Base-by-base conservation (phyloP, 1,284 basidiomycete species). In the Apiotrichum brassicae region DNA sequence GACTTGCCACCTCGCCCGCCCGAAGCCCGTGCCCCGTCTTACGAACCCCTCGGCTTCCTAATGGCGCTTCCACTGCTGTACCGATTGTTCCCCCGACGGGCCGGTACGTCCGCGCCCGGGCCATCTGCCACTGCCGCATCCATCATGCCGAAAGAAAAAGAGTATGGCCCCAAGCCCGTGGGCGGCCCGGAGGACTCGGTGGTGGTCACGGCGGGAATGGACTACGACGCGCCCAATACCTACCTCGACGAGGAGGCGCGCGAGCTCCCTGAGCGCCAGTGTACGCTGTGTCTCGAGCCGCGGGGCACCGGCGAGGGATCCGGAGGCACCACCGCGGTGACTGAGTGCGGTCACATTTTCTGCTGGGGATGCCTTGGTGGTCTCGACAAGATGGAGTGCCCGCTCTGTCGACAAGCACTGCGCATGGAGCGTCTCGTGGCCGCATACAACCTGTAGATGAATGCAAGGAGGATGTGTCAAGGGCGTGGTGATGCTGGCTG, bases 361-460 rank as follows among this genome's bases (percentile, higher is more conserved):
- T 93, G 90, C 66, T 97, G 92, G 92, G 82, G 78, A 54, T 97
- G 92, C 68, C 87, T 95, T 82, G 86, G 42, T 87, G 92, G 92
- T 82, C 83, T 86, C 63, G 91, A 95, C 71, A 95, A 93, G 26
- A 46, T 49, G 56, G 20, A 92, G 72, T 93, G 89, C 68, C 89
- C 89, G 5, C 73, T 93, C 16, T 93, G 89, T 68, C 78, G 89
- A 58, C 90, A 93, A 68, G 78, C 80, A 11, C 70, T 93, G 52
- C 81, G 80, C 66, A 76, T 91, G 61, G 80, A 82, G 46, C 79
- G 82, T 42, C 72, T 92, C 48, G 71, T 91, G 54, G 86, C 88
- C 12, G 82, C 90, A 56, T 87, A 91, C 73, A 93, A 92, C 73
- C 75, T 92, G 64, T 91, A 56, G 45, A 40, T 14, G n/a, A n/a